Conservation (phyloP, 371 early-diverging fungal genomes). For the Capillidium heterosporum region DNA sequence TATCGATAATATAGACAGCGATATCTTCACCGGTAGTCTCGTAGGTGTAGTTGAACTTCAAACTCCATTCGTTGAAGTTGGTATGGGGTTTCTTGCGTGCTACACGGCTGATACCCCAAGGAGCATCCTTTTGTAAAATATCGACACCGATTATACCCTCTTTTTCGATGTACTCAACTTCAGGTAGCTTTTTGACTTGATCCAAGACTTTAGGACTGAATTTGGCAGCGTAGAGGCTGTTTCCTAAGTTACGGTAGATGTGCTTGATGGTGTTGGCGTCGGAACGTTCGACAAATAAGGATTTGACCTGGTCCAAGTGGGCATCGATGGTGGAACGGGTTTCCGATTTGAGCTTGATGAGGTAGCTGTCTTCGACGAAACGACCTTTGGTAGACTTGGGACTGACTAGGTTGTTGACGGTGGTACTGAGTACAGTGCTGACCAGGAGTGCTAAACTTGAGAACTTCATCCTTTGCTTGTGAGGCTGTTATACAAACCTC, state of each 20-base stretch:
- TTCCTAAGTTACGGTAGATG: background rate
- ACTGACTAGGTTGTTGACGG: too few relatives aligned
- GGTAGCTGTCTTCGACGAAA: background rate
- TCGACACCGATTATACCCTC: background rate
- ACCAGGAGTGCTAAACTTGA: too few relatives aligned
- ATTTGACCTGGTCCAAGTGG: background rate
- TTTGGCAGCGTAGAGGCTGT: background rate
- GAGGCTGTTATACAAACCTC: too few relatives aligned
- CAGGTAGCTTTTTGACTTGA: background rate
- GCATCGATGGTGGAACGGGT: background rate
- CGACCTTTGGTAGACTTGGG: background rate
- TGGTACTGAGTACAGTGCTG: too few relatives aligned
- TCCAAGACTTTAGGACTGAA: background rate
- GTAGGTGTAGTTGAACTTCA: conserved; percentile 20
- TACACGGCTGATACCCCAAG: background rate
- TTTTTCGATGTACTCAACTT: background rate
- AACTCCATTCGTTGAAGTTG: background rate
- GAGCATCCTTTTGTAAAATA: background rate
- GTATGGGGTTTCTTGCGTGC: background rate
- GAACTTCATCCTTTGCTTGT: too few relatives aligned
- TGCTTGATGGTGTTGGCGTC: background rate
- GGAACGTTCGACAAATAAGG: background rate
- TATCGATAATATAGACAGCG: conserved; percentile 36
- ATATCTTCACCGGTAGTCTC: conserved; percentile 18
- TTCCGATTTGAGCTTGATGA: background rate